Evolutionary conservation across 495 filamentous ascomycete species (phyloP).

Genomic region (Xeromyces bisporus): DNA sequence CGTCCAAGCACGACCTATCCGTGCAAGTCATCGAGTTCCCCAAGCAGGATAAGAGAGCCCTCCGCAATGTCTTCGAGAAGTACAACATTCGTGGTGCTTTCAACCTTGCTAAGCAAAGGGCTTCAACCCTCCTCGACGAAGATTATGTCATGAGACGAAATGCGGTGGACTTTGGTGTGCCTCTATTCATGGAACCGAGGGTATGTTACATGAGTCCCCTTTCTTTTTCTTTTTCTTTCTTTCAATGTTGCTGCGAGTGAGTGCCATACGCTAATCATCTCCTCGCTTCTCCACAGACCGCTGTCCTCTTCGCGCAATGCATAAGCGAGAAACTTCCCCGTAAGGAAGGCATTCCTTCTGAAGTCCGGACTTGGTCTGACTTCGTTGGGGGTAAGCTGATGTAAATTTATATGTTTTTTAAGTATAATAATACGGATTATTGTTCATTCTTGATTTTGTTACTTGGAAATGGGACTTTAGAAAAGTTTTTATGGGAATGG

Average conservation of each 20-base stretch:
- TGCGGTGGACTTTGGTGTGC: slow-evolving; percentile 94
- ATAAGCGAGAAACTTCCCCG: slow-evolving; percentile 89
- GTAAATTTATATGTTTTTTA: slow-evolving; percentile 30
- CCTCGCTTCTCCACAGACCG: slow-evolving; percentile 46
- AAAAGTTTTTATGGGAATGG: too few species aligned
- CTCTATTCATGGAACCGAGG: slow-evolving; percentile 98
- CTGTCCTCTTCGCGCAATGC: slow-evolving; percentile 84
- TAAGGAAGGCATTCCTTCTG: slow-evolving; percentile 62
- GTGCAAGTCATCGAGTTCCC: slow-evolving; percentile 96
- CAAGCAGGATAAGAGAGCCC: slow-evolving; percentile 83
- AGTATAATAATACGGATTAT: neutral
- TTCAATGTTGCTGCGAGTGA: too few species aligned
- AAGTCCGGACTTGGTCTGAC: slow-evolving; percentile 87
- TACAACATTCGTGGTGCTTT: slow-evolving; percentile 92
- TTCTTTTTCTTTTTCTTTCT: neutral
- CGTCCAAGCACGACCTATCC: slow-evolving; percentile 41
- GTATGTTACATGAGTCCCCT: slow-evolving; percentile 45
- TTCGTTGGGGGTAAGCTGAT: slow-evolving; percentile 84
- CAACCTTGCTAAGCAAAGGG: slow-evolving; percentile 75
- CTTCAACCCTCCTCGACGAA: slow-evolving; percentile 71
- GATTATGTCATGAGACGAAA: slow-evolving; percentile 98
- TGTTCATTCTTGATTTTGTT: slow-evolving; percentile 1
- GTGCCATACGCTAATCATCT: slow-evolving; percentile 8
- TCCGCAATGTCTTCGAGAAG: slow-evolving; percentile 93
- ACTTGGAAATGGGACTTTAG: too few species aligned